Evolutionary conservation across 441 rosid genomes (phyloP), one percentile per base, ranked within the genome.

Genomic region (Theobroma grandiflorum): DNA sequence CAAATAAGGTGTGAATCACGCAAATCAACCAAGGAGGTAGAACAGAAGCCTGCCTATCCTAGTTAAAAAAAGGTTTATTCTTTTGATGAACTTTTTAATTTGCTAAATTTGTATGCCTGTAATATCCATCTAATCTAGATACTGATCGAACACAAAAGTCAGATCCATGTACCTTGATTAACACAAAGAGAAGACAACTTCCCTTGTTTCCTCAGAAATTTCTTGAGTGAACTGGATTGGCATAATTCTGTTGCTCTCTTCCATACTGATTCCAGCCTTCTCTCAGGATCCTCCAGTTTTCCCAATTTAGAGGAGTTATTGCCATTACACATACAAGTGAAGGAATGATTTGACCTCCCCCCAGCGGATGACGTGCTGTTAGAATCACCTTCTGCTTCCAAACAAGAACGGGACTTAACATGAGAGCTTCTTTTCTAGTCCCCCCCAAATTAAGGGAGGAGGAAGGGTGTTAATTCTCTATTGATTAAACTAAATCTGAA

Each of bases 181-280:
- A 93, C 76, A 52, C 53, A 76, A 80, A 96, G 94, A 82, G 98
- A 94, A 68, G 88, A 89, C 74, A 96, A 72, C 84, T 84, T 92
- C 87, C 99, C 99, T 18, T 86, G 95, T 80, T 83, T 96, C 81
- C 81, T 85, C 53, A 96, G 84, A 83, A 96, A 88, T 63, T 81
- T 90, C 86, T 83, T 91, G 49, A 96, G 89, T 26, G 99, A 93
- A 83, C 86, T 90, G 0, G 98, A 90, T 78, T 84, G 86, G 80
- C 98, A 93, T 83, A 88, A 82, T 61, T 91, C 91, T 26, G 80
- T 86, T 53, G 94, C 93, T 75, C 79, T 86, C 84, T 81, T 90
- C 99, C 99, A 96, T 78, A 91, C 73, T 31, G 90, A 83, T 84
- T 93, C 98, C 82, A 91, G 80, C 37, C 92, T 87, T 76, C 85